Evolutionary conservation across 179 eudicot species (phyloP), one percentile per base, ranked within the genome.

Genomic region (Pouteria campechiana): DNA sequence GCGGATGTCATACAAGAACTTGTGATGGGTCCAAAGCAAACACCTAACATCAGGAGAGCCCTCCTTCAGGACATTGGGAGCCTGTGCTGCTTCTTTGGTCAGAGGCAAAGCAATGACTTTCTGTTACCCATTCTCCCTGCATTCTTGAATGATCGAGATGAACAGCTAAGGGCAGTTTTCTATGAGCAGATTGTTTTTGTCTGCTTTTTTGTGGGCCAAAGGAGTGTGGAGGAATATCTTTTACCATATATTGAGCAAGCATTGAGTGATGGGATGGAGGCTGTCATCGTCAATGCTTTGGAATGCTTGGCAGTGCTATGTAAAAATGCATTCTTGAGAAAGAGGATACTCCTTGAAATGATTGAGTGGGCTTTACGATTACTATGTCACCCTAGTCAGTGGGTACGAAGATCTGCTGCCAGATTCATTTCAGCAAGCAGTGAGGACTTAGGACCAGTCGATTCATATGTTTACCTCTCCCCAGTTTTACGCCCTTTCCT

Each of bases 41-140:
- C 94, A n/a, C 95, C 98, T 45, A 86, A 82, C 64, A 90, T 90
- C 44, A 86, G 98, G 74, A 82, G 98, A 67, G 96, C 98, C 11
- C 86, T 90, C 27, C 49, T 90, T 67, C 88, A 76, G 66, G 98
- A 90, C 69, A 64, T 90, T 55, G 94, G 77, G 39, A 78, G 83
- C 46, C 74, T 90, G 50, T 86, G 94, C 61, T 90, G 96, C 79
- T 90, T 90, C 56, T 86, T 90, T 44, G 98, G 98, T 37, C 98
- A 86, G 78, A 86, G 78, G 65, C 96, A 76, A 55, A 82, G 96
- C 59, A 86, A 79, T 58, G 90, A 82, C 37, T 66, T 90, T 57
- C 58, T 90, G 52, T 61, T 90, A 42, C 98, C 98, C 41, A 79
- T 86, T 42, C 90, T 90, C 46, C 98, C 98, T 43, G 96, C 98